A percentile compares a stretch with the other conserved stretches of the same genome.
phyloP scores from a whole-genome alignment of 169 alveolate species.

The Sarcocystis neurona region DNA sequence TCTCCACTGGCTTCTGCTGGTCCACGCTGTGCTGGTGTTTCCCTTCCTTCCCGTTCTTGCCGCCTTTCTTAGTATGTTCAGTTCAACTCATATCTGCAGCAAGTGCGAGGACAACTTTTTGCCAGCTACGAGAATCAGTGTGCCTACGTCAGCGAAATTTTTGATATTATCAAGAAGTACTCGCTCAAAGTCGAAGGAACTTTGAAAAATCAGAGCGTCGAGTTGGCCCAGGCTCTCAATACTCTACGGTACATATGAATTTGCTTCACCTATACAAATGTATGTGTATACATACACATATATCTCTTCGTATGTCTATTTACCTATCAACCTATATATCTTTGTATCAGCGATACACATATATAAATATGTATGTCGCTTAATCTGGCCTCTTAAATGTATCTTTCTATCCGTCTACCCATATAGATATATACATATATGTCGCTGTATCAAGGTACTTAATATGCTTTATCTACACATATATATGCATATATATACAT shows the following conservation, averaged over 20 bases:
- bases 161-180: constrained; percentile 46
- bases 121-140: constrained; percentile 16
- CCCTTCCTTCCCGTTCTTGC: not conserved
- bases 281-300: not conserved
- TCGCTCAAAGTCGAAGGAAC: constrained; percentile 15
- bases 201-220: constrained; percentile 30
- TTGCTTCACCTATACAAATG: no score
- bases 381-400: no score
- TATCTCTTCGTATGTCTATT: no score
- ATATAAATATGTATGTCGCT: no score
- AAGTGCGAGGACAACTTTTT: not conserved
- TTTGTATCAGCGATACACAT: no score
- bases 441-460: no score
- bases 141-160: constrained; percentile 32
- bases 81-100: constrained; percentile 36
- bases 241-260: constrained; percentile 43
- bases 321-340: no score
- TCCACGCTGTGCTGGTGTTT: not conserved
- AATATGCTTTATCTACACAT: no score
- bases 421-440: no score
- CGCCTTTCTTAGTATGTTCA: constrained; percentile 33
- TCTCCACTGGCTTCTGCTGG: not conserved
- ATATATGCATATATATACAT: no score
- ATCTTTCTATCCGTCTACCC: no score
- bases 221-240: constrained; percentile 42